These are phyloP conservation scores for Penicillium psychrosexuale DNA, from an alignment of 2,329 filamentous ascomycete genomes.

Conservation along the genomic window DNA sequence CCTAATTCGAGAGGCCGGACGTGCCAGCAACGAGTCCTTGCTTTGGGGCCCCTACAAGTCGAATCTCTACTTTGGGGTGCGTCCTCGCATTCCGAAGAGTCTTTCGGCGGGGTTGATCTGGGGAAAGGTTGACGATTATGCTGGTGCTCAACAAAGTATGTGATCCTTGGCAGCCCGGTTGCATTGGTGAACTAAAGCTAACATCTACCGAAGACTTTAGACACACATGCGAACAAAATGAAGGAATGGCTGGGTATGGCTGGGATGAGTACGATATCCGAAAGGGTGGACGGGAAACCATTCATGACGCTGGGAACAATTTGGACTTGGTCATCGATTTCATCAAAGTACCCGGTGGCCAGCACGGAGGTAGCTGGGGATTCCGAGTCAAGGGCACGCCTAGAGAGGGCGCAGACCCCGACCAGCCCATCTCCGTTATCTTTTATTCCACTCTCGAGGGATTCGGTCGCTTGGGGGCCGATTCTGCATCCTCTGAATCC, in stretches of 20 bases:
- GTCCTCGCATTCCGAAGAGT: slow-evolving; percentile 76
- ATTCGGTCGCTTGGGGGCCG: slow-evolving; percentile 62
- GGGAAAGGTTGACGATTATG: slow-evolving; percentile 78
- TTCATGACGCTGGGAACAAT: slow-evolving; percentile 83
- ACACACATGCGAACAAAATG: slow-evolving; percentile 93
- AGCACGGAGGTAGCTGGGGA: slow-evolving; percentile 87
- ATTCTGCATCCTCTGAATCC: slow-evolving; percentile 50
- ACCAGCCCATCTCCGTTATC: slow-evolving; percentile 72
- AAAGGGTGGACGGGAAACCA: slow-evolving; percentile 80
- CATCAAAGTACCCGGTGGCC: slow-evolving; percentile 83
- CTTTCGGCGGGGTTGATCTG: slow-evolving; percentile 82
- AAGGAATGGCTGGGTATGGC: slow-evolving; percentile 90
- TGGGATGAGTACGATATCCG: slow-evolving; percentile 97
- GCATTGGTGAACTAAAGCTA: slow-evolving; percentile 8
- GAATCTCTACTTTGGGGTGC: slow-evolving; percentile 89
- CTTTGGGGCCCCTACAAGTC: slow-evolving; percentile 95
- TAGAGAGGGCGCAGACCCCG: slow-evolving; percentile 62
- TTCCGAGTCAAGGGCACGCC: slow-evolving; percentile 80
- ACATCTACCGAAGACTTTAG: slow-evolving; percentile 64
- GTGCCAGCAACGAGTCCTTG: slow-evolving; percentile 71
- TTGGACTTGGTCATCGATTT: slow-evolving; percentile 92
- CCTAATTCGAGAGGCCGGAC: slow-evolving; percentile 41
- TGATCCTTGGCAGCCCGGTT: slow-evolving; percentile 12
- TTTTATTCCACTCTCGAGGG: slow-evolving; percentile 84
- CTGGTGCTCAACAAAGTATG: slow-evolving; percentile 71